phyloP scores from a whole-genome alignment of 768 basidiomycete species.

The Stropharia rugosoannulata region DNA sequence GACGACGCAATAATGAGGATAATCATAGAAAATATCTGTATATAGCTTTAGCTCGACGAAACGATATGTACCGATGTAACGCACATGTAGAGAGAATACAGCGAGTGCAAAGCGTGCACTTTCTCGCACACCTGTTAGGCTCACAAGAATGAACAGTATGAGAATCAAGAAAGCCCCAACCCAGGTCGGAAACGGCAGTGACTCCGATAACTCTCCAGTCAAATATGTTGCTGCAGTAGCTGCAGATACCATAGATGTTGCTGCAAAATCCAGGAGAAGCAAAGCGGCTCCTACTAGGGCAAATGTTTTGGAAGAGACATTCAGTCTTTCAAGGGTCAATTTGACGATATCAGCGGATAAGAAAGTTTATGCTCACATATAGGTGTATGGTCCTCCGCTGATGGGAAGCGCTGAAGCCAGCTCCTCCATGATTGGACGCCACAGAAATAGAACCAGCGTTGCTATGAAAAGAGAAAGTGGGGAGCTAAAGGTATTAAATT shows the following conservation, averaged over 20 bases:
- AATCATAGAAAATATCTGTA: constrained; percentile 55
- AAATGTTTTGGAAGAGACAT: constrained; percentile 60
- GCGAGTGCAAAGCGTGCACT: constrained; percentile 59
- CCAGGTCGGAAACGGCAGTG: constrained; percentile 54
- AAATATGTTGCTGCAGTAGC: constrained; percentile 72
- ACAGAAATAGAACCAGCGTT: constrained; percentile 60
- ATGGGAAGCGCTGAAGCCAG: constrained; percentile 68
- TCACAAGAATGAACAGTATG: constrained; percentile 49
- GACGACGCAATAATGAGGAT: constrained; percentile 48
- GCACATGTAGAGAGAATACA: constrained; percentile 60
- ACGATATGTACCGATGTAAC: constrained; percentile 12
- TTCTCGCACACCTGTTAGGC: constrained; percentile 59
- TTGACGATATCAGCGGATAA: not conserved
- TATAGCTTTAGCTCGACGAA: not conserved
- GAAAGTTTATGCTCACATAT: constrained; percentile 42
- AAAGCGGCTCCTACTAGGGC: constrained; percentile 65
- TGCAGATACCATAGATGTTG: constrained; percentile 71
- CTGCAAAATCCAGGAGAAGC: constrained; percentile 66
- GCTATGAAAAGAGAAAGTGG: constrained; percentile 69
- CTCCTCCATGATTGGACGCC: constrained; percentile 77
- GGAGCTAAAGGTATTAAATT: constrained; percentile 39
- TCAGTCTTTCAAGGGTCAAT: constrained; percentile 38
- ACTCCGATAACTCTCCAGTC: constrained; percentile 48
- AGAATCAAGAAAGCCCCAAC: constrained; percentile 55
- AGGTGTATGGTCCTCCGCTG: constrained; percentile 70